Evolutionary conservation across 495 filamentous ascomycete genomes (phyloP).

Genomic region (Trichocladium uniseriatum): DNA sequence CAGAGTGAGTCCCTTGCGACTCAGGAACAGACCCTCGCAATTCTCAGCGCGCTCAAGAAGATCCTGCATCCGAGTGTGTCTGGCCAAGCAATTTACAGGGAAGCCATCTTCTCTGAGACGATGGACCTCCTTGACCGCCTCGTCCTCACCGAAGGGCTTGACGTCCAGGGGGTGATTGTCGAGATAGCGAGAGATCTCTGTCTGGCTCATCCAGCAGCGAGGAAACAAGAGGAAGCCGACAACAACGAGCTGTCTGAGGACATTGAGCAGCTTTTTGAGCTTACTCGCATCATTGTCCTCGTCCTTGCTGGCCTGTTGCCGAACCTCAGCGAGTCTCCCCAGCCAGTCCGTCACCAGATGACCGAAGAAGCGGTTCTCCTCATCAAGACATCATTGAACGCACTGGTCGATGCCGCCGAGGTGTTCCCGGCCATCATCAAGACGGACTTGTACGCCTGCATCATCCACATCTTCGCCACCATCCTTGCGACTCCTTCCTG

Average conservation of each 20-base stretch:
- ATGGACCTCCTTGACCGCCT: conserved; percentile 94
- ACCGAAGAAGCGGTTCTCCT: conserved; percentile 76
- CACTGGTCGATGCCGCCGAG: conserved; percentile 85
- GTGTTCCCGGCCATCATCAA: conserved; percentile 96
- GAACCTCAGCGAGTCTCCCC: conserved; percentile 68
- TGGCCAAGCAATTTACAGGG: conserved; percentile 91
- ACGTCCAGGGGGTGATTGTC: conserved; percentile 87
- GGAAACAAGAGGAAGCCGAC: conserved; percentile 54
- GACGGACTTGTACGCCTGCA: conserved; percentile 91
- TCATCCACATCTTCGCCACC: conserved; percentile 90
- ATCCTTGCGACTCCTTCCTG: conserved; percentile 81
- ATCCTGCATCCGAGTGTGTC: conserved; percentile 92
- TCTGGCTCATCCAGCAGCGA: conserved; percentile 78
- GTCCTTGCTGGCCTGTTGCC: conserved; percentile 81
- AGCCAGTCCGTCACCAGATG: conserved; percentile 58
- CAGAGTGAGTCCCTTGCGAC: conserved; percentile 59
- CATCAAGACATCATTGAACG: conserved; percentile 68
- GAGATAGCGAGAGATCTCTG: conserved; percentile 87
- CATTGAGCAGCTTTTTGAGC: conserved; percentile 95
- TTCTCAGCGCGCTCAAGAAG: conserved; percentile 85
- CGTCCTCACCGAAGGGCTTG: conserved; percentile 76
- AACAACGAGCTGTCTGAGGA: conserved; percentile 80
- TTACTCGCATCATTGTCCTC: conserved; percentile 89
- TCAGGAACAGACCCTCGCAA: conserved; percentile 76
- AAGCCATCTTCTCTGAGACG: conserved; percentile 92